These are phyloP conservation scores for Pseudoneurospora amorphoporcata DNA, from an alignment of 495 filamentous ascomycete genomes.

Conservation along the genomic window DNA sequence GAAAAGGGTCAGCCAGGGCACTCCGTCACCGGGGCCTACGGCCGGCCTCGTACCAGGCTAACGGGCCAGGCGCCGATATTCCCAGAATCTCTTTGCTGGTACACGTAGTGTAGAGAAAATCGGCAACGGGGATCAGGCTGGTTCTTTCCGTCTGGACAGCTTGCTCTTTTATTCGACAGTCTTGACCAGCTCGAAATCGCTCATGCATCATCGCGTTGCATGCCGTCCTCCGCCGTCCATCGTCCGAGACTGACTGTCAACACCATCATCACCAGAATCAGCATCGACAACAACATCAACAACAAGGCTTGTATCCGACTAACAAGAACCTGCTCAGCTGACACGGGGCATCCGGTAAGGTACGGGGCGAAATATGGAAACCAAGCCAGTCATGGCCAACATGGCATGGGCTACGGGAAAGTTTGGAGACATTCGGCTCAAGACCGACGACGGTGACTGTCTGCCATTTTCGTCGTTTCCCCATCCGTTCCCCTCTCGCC, in stretches of 20 bases:
- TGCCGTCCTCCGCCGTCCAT: not conserved
- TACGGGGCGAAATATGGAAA: not conserved
- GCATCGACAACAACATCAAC: not conserved
- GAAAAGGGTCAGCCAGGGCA: not conserved
- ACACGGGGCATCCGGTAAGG: not conserved
- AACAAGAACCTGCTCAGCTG: not conserved
- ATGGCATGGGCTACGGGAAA: not conserved
- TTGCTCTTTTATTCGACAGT: not conserved
- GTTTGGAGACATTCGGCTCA: not conserved
- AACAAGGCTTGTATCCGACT: not conserved
- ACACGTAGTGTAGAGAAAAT: not conserved
- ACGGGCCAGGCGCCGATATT: not conserved
- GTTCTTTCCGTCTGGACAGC: not conserved
- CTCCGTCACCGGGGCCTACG: not conserved
- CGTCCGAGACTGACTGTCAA: not conserved
- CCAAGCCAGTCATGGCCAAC: not conserved
- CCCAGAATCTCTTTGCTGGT: not conserved
- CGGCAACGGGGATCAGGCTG: not conserved
- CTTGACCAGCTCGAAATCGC: not conserved
- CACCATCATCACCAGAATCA: not conserved
- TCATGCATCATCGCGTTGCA: not conserved
- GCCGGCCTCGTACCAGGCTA: not conserved
- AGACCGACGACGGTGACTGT: not conserved
- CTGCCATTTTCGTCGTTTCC: not conserved
- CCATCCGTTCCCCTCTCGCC: not conserved